phyloP scores from a whole-genome alignment of 495 filamentous ascomycete genomes.

The Xylaria venustula region DNA sequence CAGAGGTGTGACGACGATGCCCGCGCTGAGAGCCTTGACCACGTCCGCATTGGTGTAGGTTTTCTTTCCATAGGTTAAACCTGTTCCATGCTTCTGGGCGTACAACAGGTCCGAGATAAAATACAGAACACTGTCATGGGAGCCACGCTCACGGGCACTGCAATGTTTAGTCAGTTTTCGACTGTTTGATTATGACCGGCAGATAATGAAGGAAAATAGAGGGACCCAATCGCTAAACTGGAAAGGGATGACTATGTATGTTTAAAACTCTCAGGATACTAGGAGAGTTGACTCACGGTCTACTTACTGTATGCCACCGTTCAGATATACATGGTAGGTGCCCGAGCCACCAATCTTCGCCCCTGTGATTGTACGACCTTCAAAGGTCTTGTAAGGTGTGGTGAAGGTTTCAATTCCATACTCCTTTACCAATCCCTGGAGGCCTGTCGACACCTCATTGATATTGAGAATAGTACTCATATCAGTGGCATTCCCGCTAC shows the following conservation, averaged over 20 bases:
- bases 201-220: neutral
- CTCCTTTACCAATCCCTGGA: conserved; percentile 28
- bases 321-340: conserved; percentile 32
- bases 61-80: conserved; percentile 39
- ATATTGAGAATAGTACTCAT: conserved; percentile 29
- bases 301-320: conserved; percentile 27
- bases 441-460: conserved; percentile 31
- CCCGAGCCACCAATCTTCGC: conserved; percentile 25
- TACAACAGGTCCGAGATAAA: conserved; percentile 37
- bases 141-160: conserved; percentile 35
- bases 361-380: conserved; percentile 24
- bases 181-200: neutral
- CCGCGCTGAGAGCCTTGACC: conserved; percentile 30
- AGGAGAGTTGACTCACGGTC: neutral
- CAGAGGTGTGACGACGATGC: conserved; percentile 39
- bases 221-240: too few species aligned
- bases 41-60: conserved; percentile 40
- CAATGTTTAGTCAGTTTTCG: neutral
- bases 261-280: too few species aligned
- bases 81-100: conserved; percentile 32
- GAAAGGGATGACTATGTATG: too few species aligned
- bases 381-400: conserved; percentile 33
- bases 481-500: conserved; percentile 21
- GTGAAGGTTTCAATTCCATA: conserved; percentile 31
- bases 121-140: conserved; percentile 34